Evolutionary conservation across 2,329 filamentous ascomycete genomes (phyloP), one percentile per base, ranked within the genome.

Genomic region (Diaporthe caulivora): DNA sequence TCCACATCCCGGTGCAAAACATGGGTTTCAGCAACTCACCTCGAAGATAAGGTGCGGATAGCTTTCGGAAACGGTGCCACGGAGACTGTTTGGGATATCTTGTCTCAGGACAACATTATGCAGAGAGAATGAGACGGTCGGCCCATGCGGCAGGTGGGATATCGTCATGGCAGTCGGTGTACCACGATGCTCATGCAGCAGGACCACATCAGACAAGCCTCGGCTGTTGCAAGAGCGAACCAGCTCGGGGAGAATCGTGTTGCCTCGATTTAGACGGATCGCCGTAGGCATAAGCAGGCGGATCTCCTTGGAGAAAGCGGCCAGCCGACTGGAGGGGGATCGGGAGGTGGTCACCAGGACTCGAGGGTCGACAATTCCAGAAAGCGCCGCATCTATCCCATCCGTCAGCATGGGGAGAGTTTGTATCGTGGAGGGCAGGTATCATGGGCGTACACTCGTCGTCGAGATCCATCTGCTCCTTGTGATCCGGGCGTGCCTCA

Each of bases 31-130:
- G 31, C 6, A 9, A 65, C 72, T 9, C 53, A 74, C 72, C 72
- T 99, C 97, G 79, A 99, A 98, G 76, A 99, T 94, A 3, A 99
- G 87, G 80, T 98, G 96, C 0, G 97, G 97, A 79, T 98, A 99
- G 49, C 92, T 93, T 84, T 99, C 97, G 75, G 92, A 94, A 62
- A 81, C 78, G 9, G 80, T 81, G 62, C 97, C 97, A 73, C 94
- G 90, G 11, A 95, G 91, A 54, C 93, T 91, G 76, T 97, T 95
- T 1, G 97, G 96, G 26, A 99, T 97, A 81, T 99, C 97, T 74
- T 95, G 94, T 57, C 97, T 92, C 67, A 99, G 87, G 13, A 98
- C 93, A 4, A 98, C 96, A 77, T 99, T 98, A 82, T 97, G 94
- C 24, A 98, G 86, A 7, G 92, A 95, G 83, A 98, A 98, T 13